Percentiles rank a stretch among this genome's conserved stretches.
These are phyloP conservation scores for Wickerhamiella dianesei DNA, from an alignment of 805 yeast genomes.

Conservation along the genomic window DNA sequence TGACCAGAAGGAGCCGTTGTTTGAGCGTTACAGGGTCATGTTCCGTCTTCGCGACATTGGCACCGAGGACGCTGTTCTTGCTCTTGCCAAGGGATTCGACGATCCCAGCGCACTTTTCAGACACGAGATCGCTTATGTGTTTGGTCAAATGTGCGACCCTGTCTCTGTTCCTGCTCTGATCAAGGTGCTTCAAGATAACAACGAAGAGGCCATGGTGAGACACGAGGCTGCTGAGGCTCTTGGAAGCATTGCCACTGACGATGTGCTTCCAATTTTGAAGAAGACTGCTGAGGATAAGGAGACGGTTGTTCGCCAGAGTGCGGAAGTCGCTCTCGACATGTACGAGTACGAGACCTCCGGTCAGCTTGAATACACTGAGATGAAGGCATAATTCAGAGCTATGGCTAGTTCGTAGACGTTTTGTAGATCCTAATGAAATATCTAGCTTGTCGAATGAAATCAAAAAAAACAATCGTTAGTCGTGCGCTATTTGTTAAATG, in stretches of 20 bases:
- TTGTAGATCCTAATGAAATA: neutral
- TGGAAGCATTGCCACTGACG: slow-evolving; percentile 93
- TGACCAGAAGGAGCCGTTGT: slow-evolving; percentile 64
- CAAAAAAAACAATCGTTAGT: neutral
- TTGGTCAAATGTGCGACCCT: slow-evolving; percentile 93
- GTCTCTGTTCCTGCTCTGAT: slow-evolving; percentile 78
- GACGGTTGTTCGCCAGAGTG: slow-evolving; percentile 89
- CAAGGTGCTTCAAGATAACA: slow-evolving; percentile 59
- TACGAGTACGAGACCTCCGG: slow-evolving; percentile 84
- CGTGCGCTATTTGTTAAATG: neutral
- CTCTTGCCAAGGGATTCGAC: slow-evolving; percentile 76
- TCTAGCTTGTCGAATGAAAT: neutral
- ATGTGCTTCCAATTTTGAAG: slow-evolving; percentile 77
- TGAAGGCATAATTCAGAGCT: slow-evolving; percentile 6
- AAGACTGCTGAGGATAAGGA: slow-evolving; percentile 68
- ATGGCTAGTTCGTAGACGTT: neutral
- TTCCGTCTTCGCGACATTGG: slow-evolving; percentile 93
- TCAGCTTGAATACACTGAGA: slow-evolving; percentile 61
- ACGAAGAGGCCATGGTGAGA: slow-evolving; percentile 96
- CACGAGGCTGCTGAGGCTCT: slow-evolving; percentile 99
- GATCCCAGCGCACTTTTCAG: slow-evolving; percentile 90
- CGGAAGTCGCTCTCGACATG: slow-evolving; percentile 96
- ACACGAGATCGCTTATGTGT: slow-evolving; percentile 96
- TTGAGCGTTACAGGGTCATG: slow-evolving; percentile 96
- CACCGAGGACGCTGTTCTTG: slow-evolving; percentile 81